Evolutionary conservation across 768 basidiomycete species (phyloP), one percentile per base, ranked within the genome.

Genomic region (Pisolithus tinctorius): DNA sequence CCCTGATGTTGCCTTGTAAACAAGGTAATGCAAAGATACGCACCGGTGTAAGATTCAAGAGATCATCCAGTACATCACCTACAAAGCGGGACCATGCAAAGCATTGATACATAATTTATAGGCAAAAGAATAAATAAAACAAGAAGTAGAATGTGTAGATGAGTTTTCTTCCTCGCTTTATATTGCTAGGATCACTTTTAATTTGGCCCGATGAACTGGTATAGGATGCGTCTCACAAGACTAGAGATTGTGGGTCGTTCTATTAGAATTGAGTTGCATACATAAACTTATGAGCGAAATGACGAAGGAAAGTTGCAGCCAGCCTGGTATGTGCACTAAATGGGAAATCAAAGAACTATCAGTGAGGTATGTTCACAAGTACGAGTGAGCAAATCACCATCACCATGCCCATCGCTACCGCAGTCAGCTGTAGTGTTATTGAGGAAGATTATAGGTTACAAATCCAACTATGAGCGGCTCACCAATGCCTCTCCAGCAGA

Each of bases 181-280:
- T 13, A 34, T 34, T 34, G 4, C 31, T 13, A 34, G 14, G 10
- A 34, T 34, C 3, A 34, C 14, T 34, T 34, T 34, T 54, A 92
- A 66, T 92, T 93, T 1, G 91, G 88, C 3, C 92, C 92, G 61
- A 94, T 82, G 54, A 93, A 89, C 61, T 94, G 91, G 64, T 92
- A 94, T 60, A 93, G 56, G 56, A 93, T 80, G 51, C 84, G 74
- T 55, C 90, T 74, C 5, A 93, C 88, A 13, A 93, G 72, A 1
- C 89, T 84, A 0, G 86, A 88, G 16, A 94, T 42, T 91, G 81
- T 0, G 90, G 90, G 57, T 91, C 84, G 63, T 78, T 74, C 76
- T 80, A 52, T 11, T 45, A 23, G 20, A 7, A 10, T n/a, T n/a
- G n/a, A n/a, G n/a, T n/a, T n/a, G n/a, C n/a, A n/a, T n/a, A n/a